Percentiles rank a stretch among this genome's conserved stretches.
Conservation (phyloP, 2,329 filamentous ascomycete species). For the Chaetomium globosum region DNA sequence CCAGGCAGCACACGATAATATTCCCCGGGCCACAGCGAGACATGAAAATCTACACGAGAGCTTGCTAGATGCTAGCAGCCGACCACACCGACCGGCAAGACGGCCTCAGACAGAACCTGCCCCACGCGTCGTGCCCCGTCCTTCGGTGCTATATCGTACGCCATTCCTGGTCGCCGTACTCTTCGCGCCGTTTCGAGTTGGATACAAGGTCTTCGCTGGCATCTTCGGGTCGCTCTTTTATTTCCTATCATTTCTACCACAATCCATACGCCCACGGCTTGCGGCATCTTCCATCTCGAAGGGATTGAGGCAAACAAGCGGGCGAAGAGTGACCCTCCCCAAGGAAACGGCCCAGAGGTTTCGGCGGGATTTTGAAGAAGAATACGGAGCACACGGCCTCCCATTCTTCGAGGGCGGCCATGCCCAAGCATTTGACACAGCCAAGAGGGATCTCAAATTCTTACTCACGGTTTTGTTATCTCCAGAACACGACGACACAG, state of each 20-base stretch:
- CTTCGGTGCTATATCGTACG: slow-evolving; percentile 67
- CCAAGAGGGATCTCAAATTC: slow-evolving; percentile 90
- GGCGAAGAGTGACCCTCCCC: slow-evolving; percentile 76
- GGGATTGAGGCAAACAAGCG: slow-evolving; percentile 63
- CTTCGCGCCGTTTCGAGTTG: slow-evolving; percentile 77
- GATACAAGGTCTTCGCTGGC: slow-evolving; percentile 71
- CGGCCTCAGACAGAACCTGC: slow-evolving; percentile 63
- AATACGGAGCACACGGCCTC: slow-evolving; percentile 73
- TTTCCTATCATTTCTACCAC: slow-evolving; percentile 78
- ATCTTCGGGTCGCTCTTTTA: slow-evolving; percentile 74
- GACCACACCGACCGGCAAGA: slow-evolving; percentile 42
- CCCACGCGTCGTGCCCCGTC: slow-evolving; percentile 80
- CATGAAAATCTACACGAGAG: slow-evolving; percentile 74
- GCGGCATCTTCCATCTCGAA: slow-evolving; percentile 57
- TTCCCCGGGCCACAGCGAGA: slow-evolving; percentile 62
- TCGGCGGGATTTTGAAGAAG: slow-evolving; percentile 91
- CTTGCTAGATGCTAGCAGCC: slow-evolving; percentile 47
- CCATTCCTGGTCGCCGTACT: slow-evolving; percentile 77
- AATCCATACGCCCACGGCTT: slow-evolving; percentile 58
- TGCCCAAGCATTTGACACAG: slow-evolving; percentile 84
- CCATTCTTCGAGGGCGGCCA: slow-evolving; percentile 88
- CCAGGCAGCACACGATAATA: slow-evolving; percentile 61
- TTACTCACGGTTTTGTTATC: slow-evolving; percentile 85
- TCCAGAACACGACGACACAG: slow-evolving; percentile 91
- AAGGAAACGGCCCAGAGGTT: slow-evolving; percentile 87